Conservation (phyloP, 2,329 filamentous ascomycete species). For the Stagonosporopsis chrysanthemi region DNA sequence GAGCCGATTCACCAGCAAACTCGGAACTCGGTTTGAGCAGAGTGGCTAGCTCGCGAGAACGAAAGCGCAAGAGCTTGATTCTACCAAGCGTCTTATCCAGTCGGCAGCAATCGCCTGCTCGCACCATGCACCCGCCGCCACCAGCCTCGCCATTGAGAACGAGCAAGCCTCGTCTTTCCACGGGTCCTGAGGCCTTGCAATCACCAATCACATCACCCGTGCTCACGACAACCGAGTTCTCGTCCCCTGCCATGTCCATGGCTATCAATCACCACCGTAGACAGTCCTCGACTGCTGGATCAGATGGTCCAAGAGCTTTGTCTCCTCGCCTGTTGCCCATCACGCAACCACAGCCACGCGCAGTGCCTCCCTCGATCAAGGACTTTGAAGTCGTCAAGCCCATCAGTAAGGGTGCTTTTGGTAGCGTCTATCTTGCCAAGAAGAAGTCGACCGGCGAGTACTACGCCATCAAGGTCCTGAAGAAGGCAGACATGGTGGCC, state of each 20-base stretch:
- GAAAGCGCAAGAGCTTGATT: conserved; percentile 86
- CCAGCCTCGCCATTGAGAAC: conserved; percentile 89
- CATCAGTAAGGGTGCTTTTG: conserved; percentile 98
- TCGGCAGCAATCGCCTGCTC: conserved; percentile 87
- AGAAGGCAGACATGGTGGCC: conserved; percentile 99
- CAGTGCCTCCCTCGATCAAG: conserved; percentile 94
- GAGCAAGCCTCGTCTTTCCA: conserved; percentile 76
- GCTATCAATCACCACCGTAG: conserved; percentile 77
- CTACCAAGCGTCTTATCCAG: conserved; percentile 80
- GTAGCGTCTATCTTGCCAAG: conserved; percentile 96
- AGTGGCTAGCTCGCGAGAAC: conserved; percentile 79
- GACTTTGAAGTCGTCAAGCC: conserved; percentile 99
- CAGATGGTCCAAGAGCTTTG: conserved; percentile 70
- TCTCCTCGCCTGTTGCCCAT: conserved; percentile 84
- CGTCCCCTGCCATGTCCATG: conserved; percentile 69
- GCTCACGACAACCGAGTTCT: conserved; percentile 81
- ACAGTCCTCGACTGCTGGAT: conserved; percentile 89
- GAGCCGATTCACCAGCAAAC: conserved; percentile 78
- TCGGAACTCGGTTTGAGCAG: conserved; percentile 82
- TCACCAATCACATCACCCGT: conserved; percentile 93
- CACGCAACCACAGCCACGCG: conserved; percentile 82
- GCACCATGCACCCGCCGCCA: conserved; percentile 65
- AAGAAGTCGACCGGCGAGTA: conserved; percentile 99
- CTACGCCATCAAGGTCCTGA: conserved; percentile 97
- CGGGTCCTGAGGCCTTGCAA: conserved; percentile 68